These are phyloP conservation scores for Actinomortierella wolfii DNA, from an alignment of 371 early-diverging fungal species.

Conservation along the genomic window DNA sequence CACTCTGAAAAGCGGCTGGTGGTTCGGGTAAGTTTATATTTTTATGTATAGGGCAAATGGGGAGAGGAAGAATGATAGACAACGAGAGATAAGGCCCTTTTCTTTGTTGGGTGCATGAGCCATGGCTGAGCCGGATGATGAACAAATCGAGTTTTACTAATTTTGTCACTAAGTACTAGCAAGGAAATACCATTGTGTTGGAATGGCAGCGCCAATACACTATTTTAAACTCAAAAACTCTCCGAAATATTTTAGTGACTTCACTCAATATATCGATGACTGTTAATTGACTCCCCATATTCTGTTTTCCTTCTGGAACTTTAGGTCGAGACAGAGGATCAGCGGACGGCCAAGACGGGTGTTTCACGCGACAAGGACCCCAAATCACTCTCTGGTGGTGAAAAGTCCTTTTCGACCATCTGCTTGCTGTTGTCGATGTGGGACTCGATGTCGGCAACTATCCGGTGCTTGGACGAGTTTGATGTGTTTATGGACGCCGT, in stretches of 20 bases:
- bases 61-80: no score
- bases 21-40: slow-evolving; percentile 58
- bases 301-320: background rate
- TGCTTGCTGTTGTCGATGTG: slow-evolving; percentile 97
- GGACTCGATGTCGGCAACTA: slow-evolving; percentile 95
- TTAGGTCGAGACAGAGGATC: slow-evolving; percentile 50
- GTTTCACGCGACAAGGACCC: slow-evolving; percentile 78
- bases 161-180: no score
- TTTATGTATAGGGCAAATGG: no score
- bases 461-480: slow-evolving; percentile 99
- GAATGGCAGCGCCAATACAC: no score
- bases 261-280: background rate
- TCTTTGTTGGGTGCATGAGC: no score
- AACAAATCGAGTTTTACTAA: no score
- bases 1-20: slow-evolving; percentile 75
- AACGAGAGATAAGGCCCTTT: no score
- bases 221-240: no score
- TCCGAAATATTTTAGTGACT: background rate
- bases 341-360: slow-evolving; percentile 20
- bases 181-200: no score
- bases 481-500: slow-evolving; percentile 99
- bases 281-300: background rate
- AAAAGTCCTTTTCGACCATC: slow-evolving; percentile 98
- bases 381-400: slow-evolving; percentile 96
- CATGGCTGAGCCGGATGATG: no score